Conservation (phyloP, 805 yeast species). For the Saccharomycopsis sp. region DNA sequence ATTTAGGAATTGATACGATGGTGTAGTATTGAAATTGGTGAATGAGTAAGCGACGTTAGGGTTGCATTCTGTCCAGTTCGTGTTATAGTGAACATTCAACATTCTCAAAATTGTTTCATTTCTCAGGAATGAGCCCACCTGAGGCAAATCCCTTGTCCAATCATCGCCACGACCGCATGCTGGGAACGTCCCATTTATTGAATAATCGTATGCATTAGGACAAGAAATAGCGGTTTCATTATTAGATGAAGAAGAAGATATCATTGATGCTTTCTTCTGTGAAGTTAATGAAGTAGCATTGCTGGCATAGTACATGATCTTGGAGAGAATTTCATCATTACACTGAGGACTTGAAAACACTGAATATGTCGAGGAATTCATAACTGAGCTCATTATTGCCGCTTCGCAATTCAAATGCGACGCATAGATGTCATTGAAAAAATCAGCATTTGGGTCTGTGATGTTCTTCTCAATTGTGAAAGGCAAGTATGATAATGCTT, state of each 20-base stretch:
- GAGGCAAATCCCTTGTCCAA: slow-evolving; percentile 57
- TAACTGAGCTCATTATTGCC: background rate
- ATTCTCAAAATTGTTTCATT: slow-evolving; percentile 39
- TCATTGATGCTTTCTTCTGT: no score
- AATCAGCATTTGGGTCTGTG: slow-evolving; percentile 27
- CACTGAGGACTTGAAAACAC: no score
- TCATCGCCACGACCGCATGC: slow-evolving; percentile 62
- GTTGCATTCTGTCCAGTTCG: slow-evolving; percentile 58
- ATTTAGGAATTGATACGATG: slow-evolving; percentile 50
- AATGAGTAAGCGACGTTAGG: slow-evolving; percentile 39
- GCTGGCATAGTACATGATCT: no score
- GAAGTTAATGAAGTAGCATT: no score
- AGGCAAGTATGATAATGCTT: slow-evolving; percentile 59
- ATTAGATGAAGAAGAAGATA: no score
- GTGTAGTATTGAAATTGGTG: slow-evolving; percentile 36
- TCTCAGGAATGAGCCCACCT: slow-evolving; percentile 44
- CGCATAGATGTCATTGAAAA: background rate
- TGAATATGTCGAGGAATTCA: background rate
- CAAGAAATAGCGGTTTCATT: background rate
- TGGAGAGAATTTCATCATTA: no score
- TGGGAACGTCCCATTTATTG: slow-evolving; percentile 54
- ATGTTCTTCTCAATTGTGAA: slow-evolving; percentile 44
- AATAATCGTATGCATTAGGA: slow-evolving; percentile 58
- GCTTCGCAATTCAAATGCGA: slow-evolving; percentile 5
- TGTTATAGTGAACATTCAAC: slow-evolving; percentile 37